phyloP scores from a whole-genome alignment of 2,329 filamentous ascomycete genomes.

The Cladosporium sphaerospermum region DNA sequence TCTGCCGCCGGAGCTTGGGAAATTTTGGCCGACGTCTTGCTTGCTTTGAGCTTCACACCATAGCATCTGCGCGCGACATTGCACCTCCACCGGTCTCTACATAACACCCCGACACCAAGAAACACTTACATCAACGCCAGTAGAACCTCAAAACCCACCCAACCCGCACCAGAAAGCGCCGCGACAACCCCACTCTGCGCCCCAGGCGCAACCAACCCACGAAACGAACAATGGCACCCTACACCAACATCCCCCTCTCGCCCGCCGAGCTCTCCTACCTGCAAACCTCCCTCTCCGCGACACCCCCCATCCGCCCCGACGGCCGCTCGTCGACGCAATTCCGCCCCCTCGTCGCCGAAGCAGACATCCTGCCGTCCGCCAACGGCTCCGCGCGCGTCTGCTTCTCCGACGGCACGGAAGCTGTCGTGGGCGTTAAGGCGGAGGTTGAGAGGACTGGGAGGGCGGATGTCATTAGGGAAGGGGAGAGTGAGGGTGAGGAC shows the following conservation, averaged over 20 bases:
- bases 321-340: slow-evolving; percentile 78
- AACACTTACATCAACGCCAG: too few relatives aligned
- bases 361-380: slow-evolving; percentile 77
- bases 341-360: slow-evolving; percentile 83
- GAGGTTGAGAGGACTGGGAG: slow-evolving; percentile 71
- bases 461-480: slow-evolving; percentile 37
- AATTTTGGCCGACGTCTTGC: slow-evolving; percentile 1
- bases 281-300: slow-evolving; percentile 74
- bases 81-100: too few relatives aligned
- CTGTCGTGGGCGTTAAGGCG: slow-evolving; percentile 90
- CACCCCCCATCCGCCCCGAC: slow-evolving; percentile 83
- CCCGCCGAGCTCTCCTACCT: slow-evolving; percentile 96
- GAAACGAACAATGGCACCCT: slow-evolving; percentile 49
- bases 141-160: too few relatives aligned
- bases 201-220: not conserved
- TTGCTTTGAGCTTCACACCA: not conserved
- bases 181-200: not conserved
- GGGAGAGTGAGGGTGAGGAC: slow-evolving; percentile 29
- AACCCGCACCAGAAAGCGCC: too few relatives aligned
- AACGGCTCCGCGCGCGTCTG: slow-evolving; percentile 92
- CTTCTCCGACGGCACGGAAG: slow-evolving; percentile 91
- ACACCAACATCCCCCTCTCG: slow-evolving; percentile 65
- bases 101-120: too few relatives aligned
- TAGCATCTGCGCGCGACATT: too few relatives aligned
- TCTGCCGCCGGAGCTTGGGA: not conserved